These are phyloP conservation scores for Backusella morwellensis DNA, from an alignment of 192 early-diverging fungal species.

Conservation along the genomic window DNA sequence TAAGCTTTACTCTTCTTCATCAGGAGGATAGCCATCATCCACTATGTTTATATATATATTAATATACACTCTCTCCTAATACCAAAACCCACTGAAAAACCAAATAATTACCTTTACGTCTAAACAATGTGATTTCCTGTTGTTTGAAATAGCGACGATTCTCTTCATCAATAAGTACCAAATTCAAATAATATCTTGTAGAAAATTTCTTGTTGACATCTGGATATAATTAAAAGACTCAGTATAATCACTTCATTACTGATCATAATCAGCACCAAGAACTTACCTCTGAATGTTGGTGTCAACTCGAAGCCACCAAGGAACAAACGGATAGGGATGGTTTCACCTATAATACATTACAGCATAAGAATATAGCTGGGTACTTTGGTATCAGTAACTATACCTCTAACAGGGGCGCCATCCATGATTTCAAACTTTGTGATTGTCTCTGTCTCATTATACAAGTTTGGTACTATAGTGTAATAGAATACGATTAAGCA, in stretches of 20 bases:
- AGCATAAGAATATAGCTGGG: neutral
- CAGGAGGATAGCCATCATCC: slow-evolving; percentile 37
- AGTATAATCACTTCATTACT: neutral
- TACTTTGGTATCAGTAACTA: neutral
- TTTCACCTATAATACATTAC: slow-evolving; percentile 65
- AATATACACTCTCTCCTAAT: neutral
- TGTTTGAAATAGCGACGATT: slow-evolving; percentile 98
- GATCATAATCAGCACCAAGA: slow-evolving; percentile 35
- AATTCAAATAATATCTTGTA: slow-evolving; percentile 93
- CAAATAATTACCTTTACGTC: slow-evolving; percentile 41
- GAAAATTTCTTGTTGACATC: slow-evolving; percentile 97
- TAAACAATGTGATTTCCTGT: slow-evolving; percentile 88
- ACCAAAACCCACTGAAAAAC: neutral
- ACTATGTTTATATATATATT: neutral
- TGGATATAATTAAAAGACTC: neutral
- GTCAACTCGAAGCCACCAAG: slow-evolving; percentile 95
- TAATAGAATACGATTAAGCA: neutral
- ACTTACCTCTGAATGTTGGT: slow-evolving; percentile 79
- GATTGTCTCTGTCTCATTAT: slow-evolving; percentile 97
- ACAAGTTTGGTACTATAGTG: slow-evolving; percentile 80
- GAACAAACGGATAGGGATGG: slow-evolving; percentile 96
- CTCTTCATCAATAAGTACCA: slow-evolving; percentile 97
- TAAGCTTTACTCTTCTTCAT: slow-evolving; percentile 8
- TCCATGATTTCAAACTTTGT: slow-evolving; percentile 99
- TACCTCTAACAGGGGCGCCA: slow-evolving; percentile 89